Evolutionary conservation across 352 stramenopile genomes (phyloP).

Genomic region (Phytophthora pini): DNA sequence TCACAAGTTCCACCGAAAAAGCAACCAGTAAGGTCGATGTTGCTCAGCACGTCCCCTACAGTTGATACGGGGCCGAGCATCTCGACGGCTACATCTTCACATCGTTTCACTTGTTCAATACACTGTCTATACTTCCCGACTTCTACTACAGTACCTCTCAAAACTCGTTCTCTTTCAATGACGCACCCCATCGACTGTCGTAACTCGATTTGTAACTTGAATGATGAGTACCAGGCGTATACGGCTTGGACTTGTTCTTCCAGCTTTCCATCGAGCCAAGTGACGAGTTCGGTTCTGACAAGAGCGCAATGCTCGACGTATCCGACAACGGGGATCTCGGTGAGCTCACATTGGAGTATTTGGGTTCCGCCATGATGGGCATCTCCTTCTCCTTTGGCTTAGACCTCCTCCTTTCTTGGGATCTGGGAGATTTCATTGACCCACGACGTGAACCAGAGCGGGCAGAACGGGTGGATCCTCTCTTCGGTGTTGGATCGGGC

Average conservation of each 20-base stretch:
- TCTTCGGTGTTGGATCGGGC: conserved; percentile 17
- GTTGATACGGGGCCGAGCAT: neutral
- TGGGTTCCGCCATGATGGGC: conserved; percentile 37
- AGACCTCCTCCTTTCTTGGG: conserved; percentile 26
- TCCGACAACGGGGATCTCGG: conserved; percentile 58
- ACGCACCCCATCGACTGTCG: conserved; percentile 45
- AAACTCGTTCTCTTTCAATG: conserved; percentile 39
- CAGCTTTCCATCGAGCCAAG: conserved; percentile 36
- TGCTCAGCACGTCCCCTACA: neutral
- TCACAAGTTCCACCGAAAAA: conserved; percentile 24
- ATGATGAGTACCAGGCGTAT: conserved; percentile 21
- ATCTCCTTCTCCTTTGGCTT: conserved; percentile 32
- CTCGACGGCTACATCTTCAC: neutral
- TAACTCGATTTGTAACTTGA: conserved; percentile 24
- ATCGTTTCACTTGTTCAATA: conserved; percentile 22
- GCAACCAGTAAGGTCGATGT: neutral
- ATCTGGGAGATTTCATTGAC: conserved; percentile 22
- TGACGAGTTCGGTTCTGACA: conserved; percentile 52
- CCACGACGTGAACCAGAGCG: conserved; percentile 17
- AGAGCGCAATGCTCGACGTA: conserved; percentile 67
- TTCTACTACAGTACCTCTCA: conserved; percentile 4
- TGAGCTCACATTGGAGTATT: conserved; percentile 61
- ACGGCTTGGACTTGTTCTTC: conserved; percentile 33
- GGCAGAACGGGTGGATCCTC: conserved; percentile 15
- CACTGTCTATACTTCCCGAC: conserved; percentile 28